Conservation (phyloP, 208 protist species). For the Acanthamoeba triangularis region DNA sequence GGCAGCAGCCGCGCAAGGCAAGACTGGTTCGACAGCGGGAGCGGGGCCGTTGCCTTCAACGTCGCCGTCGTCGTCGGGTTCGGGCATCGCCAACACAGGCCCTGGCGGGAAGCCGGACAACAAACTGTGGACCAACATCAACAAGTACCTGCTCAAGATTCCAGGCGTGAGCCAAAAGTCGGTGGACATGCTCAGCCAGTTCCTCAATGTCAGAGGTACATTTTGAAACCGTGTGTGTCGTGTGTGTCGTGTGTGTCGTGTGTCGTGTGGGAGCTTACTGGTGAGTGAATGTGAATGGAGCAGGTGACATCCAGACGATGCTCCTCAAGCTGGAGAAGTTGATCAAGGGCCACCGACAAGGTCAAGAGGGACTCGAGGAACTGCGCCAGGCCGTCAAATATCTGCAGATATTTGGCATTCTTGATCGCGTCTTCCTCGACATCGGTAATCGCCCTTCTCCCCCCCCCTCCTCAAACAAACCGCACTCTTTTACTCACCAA, state of each 20-base stretch:
- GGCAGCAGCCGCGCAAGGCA: not conserved
- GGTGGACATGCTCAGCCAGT: constrained; percentile 14
- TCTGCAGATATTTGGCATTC: constrained; percentile 80
- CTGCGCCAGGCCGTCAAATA: constrained; percentile 48
- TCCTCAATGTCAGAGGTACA: constrained; percentile 7
- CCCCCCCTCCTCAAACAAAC: too few relatives aligned
- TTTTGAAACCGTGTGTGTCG: not conserved
- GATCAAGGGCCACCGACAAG: constrained; percentile 26
- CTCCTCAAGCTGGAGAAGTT: constrained; percentile 58
- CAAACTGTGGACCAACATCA: constrained; percentile 47
- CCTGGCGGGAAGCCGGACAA: not conserved
- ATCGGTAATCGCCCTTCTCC: not conserved
- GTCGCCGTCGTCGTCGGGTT: not conserved
- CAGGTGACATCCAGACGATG: constrained; percentile 40
- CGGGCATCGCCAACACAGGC: not conserved
- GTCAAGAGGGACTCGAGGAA: constrained; percentile 57
- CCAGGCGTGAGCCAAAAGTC: constrained; percentile 15
- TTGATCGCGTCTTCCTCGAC: constrained; percentile 79
- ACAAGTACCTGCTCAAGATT: constrained; percentile 58
- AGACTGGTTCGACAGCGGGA: not conserved
- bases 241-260: not conserved
- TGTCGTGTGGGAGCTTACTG: not conserved
- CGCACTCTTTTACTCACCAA: not conserved
- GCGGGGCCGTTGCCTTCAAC: not conserved
- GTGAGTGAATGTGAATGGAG: not conserved